Percentiles rank a stretch among this genome's conserved stretches.
phyloP scores from a whole-genome alignment of 192 early-diverging fungal genomes.

The Entomortierella chlamydospora region DNA sequence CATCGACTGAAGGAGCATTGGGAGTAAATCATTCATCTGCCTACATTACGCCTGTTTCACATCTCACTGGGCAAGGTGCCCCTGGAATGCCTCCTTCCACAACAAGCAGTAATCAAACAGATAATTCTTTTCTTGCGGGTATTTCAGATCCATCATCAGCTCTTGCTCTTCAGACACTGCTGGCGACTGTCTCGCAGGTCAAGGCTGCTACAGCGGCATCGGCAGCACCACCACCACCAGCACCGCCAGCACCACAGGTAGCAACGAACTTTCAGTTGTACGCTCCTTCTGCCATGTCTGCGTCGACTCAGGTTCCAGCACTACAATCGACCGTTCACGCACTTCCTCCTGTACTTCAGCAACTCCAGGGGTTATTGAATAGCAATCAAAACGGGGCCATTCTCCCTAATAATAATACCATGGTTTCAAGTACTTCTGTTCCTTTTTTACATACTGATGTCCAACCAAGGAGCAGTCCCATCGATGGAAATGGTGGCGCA shows the following conservation, averaged over 20 bases:
- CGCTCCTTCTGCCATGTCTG: background rate
- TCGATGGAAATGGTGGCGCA: background rate
- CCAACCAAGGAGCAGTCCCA: conserved; percentile 4
- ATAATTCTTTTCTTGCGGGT: conserved; percentile 23
- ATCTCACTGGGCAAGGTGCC: no score
- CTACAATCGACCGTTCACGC: conserved; percentile 5
- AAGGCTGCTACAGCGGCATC: conserved; percentile 25
- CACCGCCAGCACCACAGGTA: background rate
- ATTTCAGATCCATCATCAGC: conserved; percentile 43
- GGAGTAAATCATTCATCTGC: background rate
- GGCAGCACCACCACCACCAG: background rate
- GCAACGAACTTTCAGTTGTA: background rate
- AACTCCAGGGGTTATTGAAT: conserved; percentile 51
- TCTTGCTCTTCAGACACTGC: conserved; percentile 36
- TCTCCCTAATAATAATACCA: conserved; percentile 51
- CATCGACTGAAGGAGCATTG: background rate
- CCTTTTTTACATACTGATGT: conserved; percentile 23
- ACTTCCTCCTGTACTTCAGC: conserved; percentile 40
- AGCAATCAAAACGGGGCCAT: conserved; percentile 41
- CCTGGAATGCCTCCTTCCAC: background rate
- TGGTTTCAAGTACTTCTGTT: conserved; percentile 23
- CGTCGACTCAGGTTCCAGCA: background rate
- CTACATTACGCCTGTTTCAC: no score
- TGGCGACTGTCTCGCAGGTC: conserved; percentile 43
- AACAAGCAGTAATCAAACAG: background rate